Conservation (phyloP, 306 rosid genomes). For the Vigna angularis region DNA sequence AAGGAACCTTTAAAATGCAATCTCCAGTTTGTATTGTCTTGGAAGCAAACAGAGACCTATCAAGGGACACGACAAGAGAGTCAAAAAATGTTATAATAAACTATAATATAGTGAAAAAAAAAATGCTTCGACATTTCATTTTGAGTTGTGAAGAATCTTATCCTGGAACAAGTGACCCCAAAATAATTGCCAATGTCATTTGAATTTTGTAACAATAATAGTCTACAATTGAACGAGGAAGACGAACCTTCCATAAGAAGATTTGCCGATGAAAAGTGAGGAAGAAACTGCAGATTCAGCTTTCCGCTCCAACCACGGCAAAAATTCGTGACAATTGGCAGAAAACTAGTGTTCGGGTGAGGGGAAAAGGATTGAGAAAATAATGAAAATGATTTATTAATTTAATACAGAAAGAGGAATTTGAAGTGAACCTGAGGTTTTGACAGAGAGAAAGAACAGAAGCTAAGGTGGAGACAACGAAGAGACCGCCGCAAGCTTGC, state of each 20-base stretch:
- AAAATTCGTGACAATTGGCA: constrained; percentile 47
- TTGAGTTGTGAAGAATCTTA: not conserved
- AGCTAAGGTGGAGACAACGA: constrained; percentile 22
- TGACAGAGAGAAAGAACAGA: constrained; percentile 44
- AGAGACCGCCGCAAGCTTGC: not conserved
- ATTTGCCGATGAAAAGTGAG: constrained; percentile 65
- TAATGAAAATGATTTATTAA: not conserved
- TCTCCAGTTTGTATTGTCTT: constrained; percentile 62
- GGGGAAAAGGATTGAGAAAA: not conserved
- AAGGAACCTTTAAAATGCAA: constrained; percentile 78
- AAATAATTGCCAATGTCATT: not conserved
- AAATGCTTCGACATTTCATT: constrained; percentile 3
- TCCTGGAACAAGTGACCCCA: not conserved
- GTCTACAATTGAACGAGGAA: not conserved
- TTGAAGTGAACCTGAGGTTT: constrained; percentile 54
- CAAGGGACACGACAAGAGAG: not conserved
- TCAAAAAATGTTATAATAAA: not conserved
- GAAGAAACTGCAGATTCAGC: constrained; percentile 60
- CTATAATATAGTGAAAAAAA: not conserved
- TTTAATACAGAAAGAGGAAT: not conserved
- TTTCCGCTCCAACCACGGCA: constrained; percentile 77
- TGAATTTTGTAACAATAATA: not conserved
- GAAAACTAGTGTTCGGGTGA: constrained; percentile 29
- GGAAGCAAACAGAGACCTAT: constrained; percentile 75
- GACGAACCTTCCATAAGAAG: constrained; percentile 60